A percentile compares a stretch with the other conserved stretches of the same genome.
These are phyloP conservation scores for Penicilliopsis zonata DNA, from an alignment of 495 filamentous ascomycete genomes.

Conservation along the genomic window DNA sequence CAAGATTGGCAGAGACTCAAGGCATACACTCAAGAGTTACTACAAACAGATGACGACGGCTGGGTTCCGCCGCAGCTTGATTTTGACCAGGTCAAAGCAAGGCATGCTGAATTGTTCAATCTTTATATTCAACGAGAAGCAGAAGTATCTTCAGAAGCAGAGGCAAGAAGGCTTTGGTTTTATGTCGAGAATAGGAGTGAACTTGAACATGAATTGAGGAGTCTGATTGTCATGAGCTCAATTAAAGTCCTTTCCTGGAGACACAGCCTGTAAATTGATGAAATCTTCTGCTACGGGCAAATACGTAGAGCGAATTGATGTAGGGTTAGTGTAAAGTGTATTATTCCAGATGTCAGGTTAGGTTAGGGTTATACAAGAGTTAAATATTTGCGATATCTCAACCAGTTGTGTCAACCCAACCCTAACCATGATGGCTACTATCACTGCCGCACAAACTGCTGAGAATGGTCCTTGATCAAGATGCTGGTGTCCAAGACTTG, in stretches of 20 bases:
- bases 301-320: too few relatives aligned
- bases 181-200: slow-evolving; percentile 7
- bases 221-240: too few relatives aligned
- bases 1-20: slow-evolving; percentile 14
- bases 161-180: slow-evolving; percentile 10
- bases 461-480: slow-evolving; percentile 38
- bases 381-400: too few relatives aligned
- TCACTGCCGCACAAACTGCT: slow-evolving; percentile 40
- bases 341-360: too few relatives aligned
- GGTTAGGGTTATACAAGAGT: too few relatives aligned
- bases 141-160: slow-evolving; percentile 10
- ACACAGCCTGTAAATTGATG: too few relatives aligned
- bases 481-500: slow-evolving; percentile 37
- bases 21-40: slow-evolving; percentile 13
- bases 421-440: too few relatives aligned
- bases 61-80: slow-evolving; percentile 17
- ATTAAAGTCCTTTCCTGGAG: too few relatives aligned
- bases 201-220: too few relatives aligned
- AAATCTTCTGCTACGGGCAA: too few relatives aligned
- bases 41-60: slow-evolving; percentile 18
- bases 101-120: slow-evolving; percentile 10
- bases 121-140: slow-evolving; percentile 8
- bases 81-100: slow-evolving; percentile 8
- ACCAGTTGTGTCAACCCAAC: too few relatives aligned
- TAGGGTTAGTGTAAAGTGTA: too few relatives aligned